Evolutionary conservation across 2,329 filamentous ascomycete genomes (phyloP).

Genomic region (Helminthosporium solani): DNA sequence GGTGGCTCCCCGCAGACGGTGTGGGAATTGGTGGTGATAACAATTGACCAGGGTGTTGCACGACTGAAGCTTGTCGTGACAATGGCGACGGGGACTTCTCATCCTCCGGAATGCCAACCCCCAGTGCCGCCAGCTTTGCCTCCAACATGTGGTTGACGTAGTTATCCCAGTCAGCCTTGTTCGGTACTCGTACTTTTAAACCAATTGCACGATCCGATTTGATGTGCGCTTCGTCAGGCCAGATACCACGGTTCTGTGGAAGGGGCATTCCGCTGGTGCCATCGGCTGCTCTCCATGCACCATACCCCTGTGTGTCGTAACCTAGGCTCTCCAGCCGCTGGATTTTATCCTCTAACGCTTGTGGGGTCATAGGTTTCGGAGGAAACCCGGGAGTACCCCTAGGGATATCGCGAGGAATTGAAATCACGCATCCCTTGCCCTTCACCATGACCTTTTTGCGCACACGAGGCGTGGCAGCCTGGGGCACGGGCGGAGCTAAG

Average conservation of each 20-base stretch:
- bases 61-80: slow-evolving; percentile 69
- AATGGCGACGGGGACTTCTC: slow-evolving; percentile 60
- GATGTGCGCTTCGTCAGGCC: slow-evolving; percentile 64
- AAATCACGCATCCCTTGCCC: slow-evolving; percentile 49
- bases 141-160: slow-evolving; percentile 84
- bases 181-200: slow-evolving; percentile 69
- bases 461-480: slow-evolving; percentile 35
- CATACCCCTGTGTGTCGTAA: slow-evolving; percentile 69
- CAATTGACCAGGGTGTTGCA: slow-evolving; percentile 70
- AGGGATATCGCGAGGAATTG: slow-evolving; percentile 46
- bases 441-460: slow-evolving; percentile 50
- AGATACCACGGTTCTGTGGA: slow-evolving; percentile 65
- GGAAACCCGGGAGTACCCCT: slow-evolving; percentile 44
- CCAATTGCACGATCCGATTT: slow-evolving; percentile 54
- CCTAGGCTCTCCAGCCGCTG: slow-evolving; percentile 67
- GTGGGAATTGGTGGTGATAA: slow-evolving; percentile 84
- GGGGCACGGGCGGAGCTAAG: slow-evolving; percentile 17
- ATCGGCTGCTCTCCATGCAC: slow-evolving; percentile 55
- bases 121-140: slow-evolving; percentile 87
- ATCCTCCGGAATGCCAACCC: slow-evolving; percentile 79
- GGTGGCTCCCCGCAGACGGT: slow-evolving; percentile 73
- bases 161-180: slow-evolving; percentile 70
- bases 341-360: slow-evolving; percentile 63
- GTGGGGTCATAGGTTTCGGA: slow-evolving; percentile 46
- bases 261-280: slow-evolving; percentile 17